Base-by-base conservation (phyloP, 371 early-diverging fungal species). In the Mucor lusitanicus region DNA sequence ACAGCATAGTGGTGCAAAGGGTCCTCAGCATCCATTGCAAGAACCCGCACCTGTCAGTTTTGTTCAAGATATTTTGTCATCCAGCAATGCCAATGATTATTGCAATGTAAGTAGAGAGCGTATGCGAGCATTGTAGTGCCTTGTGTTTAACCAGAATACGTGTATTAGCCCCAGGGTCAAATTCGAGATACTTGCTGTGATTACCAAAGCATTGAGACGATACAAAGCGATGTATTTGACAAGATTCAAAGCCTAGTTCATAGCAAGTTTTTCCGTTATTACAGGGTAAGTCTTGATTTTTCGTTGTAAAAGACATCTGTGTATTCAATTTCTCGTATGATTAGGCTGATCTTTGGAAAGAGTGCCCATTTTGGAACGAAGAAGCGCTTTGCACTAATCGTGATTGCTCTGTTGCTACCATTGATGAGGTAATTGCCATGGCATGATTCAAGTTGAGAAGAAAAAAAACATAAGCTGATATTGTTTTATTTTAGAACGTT, bases 351-450 rank as follows among this genome's bases (percentile, higher is more conserved):
- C 77, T 98, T 48, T 90, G 91, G 83, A 93, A 92, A 74, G 91
- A 92, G 30, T 98, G 99, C 73, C 92, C 92, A 8, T 97, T 97
- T 75, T 98, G 98, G 98, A 75, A 82, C 25, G 92, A 92, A 30
- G 89, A 93, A 61, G 88, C 87, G 11, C 78, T 92, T 42, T 98
- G 98, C 74, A 84, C 92, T 73, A 88, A 93, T 73, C 77, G 86
- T 44, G 95, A 94, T 72, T 98, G 98, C 74, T 86, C 92, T 2
- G 98, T 97, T 12, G 86, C 90, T 58, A 91, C 91, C 2, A 80
- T 87, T 23, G 95, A 95, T 63, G 92, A 92, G 78, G 83, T 84
- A 69, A 54, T 80, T 53, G 79, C 15, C 15, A 9, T 53, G 21
- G 21, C 63, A 21, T 32, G 30, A 48, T 3, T 3, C 15, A 19